These are phyloP conservation scores for Sporothrix brunneoviolacea DNA, from an alignment of 2,329 filamentous ascomycete genomes.

Conservation along the genomic window DNA sequence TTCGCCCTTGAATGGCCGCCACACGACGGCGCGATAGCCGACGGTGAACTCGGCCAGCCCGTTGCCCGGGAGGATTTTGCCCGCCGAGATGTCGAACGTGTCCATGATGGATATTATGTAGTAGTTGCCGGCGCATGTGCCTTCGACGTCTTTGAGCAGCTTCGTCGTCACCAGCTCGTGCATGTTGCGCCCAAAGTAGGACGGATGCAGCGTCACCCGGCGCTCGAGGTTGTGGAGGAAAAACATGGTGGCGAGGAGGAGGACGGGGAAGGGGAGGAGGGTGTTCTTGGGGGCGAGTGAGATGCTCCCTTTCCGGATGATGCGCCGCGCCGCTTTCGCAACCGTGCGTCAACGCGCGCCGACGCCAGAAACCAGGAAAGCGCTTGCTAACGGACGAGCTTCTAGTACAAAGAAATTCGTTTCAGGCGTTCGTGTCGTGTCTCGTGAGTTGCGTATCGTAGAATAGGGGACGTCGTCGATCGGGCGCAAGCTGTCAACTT, in stretches of 20 bases:
- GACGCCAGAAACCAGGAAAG: too few relatives aligned
- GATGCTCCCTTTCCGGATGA: background rate
- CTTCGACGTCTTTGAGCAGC: slow-evolving; percentile 88
- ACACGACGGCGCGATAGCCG: slow-evolving; percentile 90
- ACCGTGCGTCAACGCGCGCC: too few relatives aligned
- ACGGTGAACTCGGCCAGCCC: slow-evolving; percentile 93
- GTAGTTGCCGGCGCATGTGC: slow-evolving; percentile 89
- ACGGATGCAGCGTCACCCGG: slow-evolving; percentile 89
- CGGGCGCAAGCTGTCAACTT: too few relatives aligned
- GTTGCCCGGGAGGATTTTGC: slow-evolving; percentile 83
- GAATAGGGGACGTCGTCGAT: too few relatives aligned
- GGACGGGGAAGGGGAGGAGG: background rate
- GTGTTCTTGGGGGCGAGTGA: background rate
- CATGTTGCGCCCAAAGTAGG: slow-evolving; percentile 93
- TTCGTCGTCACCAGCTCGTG: slow-evolving; percentile 84
- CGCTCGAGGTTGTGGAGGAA: slow-evolving; percentile 97
- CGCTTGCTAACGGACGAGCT: too few relatives aligned
- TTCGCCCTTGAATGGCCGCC: slow-evolving; percentile 96
- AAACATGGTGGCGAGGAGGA: slow-evolving; percentile 61
- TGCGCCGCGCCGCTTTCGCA: background rate
- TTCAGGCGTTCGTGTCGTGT: too few relatives aligned
- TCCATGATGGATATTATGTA: slow-evolving; percentile 99
- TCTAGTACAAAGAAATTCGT: too few relatives aligned
- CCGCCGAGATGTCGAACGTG: slow-evolving; percentile 88
- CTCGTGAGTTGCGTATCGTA: too few relatives aligned